Evolutionary conservation across 495 filamentous ascomycete genomes (phyloP).

Genomic region (Parathielavia hyrcaniae): DNA sequence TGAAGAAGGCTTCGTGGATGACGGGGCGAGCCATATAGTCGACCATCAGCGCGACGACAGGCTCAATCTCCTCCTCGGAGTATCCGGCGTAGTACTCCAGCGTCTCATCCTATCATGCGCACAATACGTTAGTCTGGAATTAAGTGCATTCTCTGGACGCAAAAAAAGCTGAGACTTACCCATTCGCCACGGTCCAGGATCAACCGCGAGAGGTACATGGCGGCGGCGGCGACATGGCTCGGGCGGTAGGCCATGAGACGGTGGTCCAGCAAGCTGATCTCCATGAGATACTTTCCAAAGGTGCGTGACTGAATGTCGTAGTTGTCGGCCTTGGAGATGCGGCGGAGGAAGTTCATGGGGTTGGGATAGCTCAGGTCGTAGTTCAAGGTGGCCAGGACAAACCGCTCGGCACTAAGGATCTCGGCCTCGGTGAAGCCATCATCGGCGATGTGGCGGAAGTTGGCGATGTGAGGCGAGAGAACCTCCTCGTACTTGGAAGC

Average conservation of each 20-base stretch:
- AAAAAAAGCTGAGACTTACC: constrained; percentile 50
- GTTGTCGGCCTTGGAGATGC: constrained; percentile 97
- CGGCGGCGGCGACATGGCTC: constrained; percentile 80
- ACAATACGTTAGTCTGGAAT: background rate
- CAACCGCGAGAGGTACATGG: constrained; percentile 90
- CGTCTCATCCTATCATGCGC: constrained; percentile 60
- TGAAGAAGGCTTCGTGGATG: constrained; percentile 93
- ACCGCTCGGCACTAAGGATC: constrained; percentile 94
- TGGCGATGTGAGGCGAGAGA: constrained; percentile 88
- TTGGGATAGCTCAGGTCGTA: constrained; percentile 99
- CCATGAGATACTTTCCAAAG: constrained; percentile 95
- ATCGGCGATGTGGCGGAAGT: constrained; percentile 94
- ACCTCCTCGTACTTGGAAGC: constrained; percentile 99
- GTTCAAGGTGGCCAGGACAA: constrained; percentile 79
- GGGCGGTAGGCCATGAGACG: constrained; percentile 81
- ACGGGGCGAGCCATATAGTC: constrained; percentile 88
- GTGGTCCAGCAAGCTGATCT: constrained; percentile 92
- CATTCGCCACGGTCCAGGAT: constrained; percentile 85
- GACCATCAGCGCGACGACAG: constrained; percentile 89
- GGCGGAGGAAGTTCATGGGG: constrained; percentile 97
- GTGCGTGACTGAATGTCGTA: constrained; percentile 97
- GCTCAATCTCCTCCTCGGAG: constrained; percentile 82
- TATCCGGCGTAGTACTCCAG: constrained; percentile 93
- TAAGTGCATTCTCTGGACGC: background rate
- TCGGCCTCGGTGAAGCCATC: constrained; percentile 94